A percentile compares a stretch with the other conserved stretches of the same genome.
Conservation (phyloP, 164 flowering plant genomes). For the Umbilicus rupestris region DNA sequence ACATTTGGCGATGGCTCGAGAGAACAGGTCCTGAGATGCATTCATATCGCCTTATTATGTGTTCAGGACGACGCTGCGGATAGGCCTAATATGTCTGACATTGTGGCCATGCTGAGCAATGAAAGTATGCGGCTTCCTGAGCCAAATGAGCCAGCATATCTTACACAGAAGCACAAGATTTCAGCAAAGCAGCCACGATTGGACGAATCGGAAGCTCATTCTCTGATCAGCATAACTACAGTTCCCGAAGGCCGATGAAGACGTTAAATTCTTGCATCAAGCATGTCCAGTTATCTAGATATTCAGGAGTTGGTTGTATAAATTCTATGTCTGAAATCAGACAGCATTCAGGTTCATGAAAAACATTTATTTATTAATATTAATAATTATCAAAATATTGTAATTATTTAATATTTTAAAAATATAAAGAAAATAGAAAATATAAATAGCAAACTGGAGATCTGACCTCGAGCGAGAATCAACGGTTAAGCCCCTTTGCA, state of each 20-base stretch:
- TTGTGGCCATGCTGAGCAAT: constrained; percentile 12
- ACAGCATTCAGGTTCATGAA: no score
- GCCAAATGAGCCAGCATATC: constrained; percentile 10
- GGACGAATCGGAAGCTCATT: neutral
- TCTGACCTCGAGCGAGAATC: no score
- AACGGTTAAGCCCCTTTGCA: no score
- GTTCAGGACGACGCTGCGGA: constrained; percentile 6
- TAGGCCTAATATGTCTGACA: constrained; percentile 9
- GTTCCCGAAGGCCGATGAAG: neutral
- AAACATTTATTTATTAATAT: no score
- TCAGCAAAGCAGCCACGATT: neutral
- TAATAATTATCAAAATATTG: no score
- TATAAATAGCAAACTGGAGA: no score
- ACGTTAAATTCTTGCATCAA: no score
- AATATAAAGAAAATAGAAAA: no score
- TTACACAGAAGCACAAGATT: neutral
- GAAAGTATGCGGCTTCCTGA: constrained; percentile 10
- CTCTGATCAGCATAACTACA: neutral
- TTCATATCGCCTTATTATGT: constrained; percentile 4
- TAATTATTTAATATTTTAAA: no score
- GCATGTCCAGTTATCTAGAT: no score
- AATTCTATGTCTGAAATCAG: no score
- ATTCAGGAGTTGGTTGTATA: no score
- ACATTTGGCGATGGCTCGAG: neutral
- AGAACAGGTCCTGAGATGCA: constrained; percentile 5